These are phyloP conservation scores for Botrytis elliptica DNA, from an alignment of 2,329 filamentous ascomycete genomes.

Conservation along the genomic window DNA sequence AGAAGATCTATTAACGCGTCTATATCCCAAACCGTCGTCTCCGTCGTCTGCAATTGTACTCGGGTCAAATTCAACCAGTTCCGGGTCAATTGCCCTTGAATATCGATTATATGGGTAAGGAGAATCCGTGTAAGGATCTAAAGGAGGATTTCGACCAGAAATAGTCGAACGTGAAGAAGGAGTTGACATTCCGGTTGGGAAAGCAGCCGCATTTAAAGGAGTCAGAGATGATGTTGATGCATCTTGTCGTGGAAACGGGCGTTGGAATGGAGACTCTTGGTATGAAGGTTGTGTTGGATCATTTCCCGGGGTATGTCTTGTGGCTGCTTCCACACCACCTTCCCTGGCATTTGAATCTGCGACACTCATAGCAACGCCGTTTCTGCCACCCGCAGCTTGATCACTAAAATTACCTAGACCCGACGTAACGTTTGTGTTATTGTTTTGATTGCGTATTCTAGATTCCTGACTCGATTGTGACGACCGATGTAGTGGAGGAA, in stretches of 20 bases:
- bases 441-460: conserved; percentile 18
- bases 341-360: conserved; percentile 64
- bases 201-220: conserved; percentile 37
- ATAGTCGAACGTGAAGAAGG: conserved; percentile 33
- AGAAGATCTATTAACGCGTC: conserved; percentile 51
- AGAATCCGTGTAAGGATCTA: conserved; percentile 35
- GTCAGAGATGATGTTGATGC: conserved; percentile 33
- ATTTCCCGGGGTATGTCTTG: conserved; percentile 44
- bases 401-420: conserved; percentile 67
- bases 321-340: conserved; percentile 63
- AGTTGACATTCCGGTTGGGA: conserved; percentile 34
- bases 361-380: conserved; percentile 64
- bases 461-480: conserved; percentile 32
- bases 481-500: conserved; percentile 38
- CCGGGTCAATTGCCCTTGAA: conserved; percentile 36
- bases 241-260: conserved; percentile 22
- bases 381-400: conserved; percentile 62
- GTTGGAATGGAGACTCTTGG: conserved; percentile 22
- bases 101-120: conserved; percentile 33
- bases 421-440: conserved; percentile 49
- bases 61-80: conserved; percentile 52
- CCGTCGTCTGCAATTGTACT: conserved; percentile 82
- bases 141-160: conserved; percentile 31
- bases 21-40: conserved; percentile 73
- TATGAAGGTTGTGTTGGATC: conserved; percentile 27